Conservation (phyloP, 78 protist genomes). For the Tieghemostelium lacteum region DNA sequence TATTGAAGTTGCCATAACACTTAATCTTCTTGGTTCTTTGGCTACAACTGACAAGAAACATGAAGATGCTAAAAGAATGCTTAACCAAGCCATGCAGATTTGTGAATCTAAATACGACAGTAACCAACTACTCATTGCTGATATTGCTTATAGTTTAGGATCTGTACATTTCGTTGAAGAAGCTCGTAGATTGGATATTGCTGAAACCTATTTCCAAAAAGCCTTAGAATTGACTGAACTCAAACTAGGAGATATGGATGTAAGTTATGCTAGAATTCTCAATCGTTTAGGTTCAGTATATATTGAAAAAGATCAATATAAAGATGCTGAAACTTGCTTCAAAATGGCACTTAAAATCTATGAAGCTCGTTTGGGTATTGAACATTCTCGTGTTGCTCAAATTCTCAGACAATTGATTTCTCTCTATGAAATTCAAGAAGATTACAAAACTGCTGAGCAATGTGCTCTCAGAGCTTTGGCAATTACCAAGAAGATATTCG, state of each 20-base stretch:
- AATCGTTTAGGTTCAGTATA: conserved; percentile 70
- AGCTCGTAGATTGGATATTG: conserved; percentile 36
- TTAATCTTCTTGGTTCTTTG: conserved; percentile 45
- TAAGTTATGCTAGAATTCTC: conserved; percentile 49
- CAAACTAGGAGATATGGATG: conserved; percentile 70
- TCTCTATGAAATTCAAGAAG: conserved; percentile 75
- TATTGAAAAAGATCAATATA: conserved; percentile 72
- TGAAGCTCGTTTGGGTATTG: conserved; percentile 48
- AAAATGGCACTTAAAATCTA: conserved; percentile 71
- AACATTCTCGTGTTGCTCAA: conserved; percentile 61
- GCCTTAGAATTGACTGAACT: conserved; percentile 42
- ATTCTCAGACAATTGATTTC: conserved; percentile 69
- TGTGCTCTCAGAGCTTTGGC: conserved; percentile 54
- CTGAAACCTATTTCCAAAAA: conserved; percentile 33
- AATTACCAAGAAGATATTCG: conserved; percentile 59
- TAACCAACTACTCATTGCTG: conserved; percentile 40
- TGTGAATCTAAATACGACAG: conserved; percentile 44
- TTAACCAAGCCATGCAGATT: conserved; percentile 50
- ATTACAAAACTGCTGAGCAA: conserved; percentile 34
- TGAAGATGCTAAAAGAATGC: conserved; percentile 39
- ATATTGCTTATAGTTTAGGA: conserved; percentile 74
- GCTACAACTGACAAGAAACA: neutral
- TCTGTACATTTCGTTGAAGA: conserved; percentile 65
- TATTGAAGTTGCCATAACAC: conserved; percentile 64
- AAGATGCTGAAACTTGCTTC: conserved; percentile 75